Conservation (phyloP, 148 eudicot genomes). For the Chenopodium formosanum region DNA sequence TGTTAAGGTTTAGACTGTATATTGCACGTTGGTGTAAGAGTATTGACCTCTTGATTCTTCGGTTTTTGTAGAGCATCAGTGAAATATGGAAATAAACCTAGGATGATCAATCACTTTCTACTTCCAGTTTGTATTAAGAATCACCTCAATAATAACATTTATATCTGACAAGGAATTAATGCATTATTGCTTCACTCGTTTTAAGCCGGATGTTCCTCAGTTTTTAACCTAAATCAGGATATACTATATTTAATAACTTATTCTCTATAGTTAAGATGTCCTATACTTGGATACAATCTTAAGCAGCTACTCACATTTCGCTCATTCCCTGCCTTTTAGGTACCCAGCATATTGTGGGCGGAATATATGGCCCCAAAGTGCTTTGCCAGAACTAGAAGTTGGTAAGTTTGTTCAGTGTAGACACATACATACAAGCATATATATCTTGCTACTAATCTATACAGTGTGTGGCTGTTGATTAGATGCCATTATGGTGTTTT, state of each 20-base stretch:
- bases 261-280: neutral
- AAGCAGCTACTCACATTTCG: neutral
- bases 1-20: neutral
- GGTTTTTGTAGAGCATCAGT: neutral
- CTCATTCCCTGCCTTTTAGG: constrained; percentile 37
- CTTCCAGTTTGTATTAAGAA: neutral
- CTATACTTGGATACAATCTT: neutral
- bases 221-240: neutral
- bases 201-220: neutral
- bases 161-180: neutral
- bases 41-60: neutral
- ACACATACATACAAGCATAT: neutral
- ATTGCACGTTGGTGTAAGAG: neutral
- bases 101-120: neutral
- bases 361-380: constrained; percentile 82
- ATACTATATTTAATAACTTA: neutral
- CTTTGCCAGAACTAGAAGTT: constrained; percentile 84
- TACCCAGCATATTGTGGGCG: constrained; percentile 86
- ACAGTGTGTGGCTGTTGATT: neutral
- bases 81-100: neutral
- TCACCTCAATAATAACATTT: neutral
- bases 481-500: neutral
- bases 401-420: constrained; percentile 43
- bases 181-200: neutral
- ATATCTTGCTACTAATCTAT: neutral